phyloP scores from a whole-genome alignment of 2,329 filamentous ascomycete genomes.

The Colletotrichum sojae region DNA sequence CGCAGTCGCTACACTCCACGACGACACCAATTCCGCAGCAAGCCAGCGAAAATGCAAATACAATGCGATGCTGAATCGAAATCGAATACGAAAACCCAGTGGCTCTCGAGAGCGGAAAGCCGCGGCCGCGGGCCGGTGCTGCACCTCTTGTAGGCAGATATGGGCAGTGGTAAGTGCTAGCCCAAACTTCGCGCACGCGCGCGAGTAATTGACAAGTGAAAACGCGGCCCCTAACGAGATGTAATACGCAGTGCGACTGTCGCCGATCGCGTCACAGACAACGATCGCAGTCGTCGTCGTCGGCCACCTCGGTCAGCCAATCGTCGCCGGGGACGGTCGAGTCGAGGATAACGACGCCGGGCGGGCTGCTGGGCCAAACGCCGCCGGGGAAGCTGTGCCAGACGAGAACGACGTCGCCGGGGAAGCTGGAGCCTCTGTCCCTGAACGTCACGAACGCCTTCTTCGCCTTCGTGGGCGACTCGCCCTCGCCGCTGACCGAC shows the following conservation, averaged over 20 bases:
- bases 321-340: slow-evolving; percentile 1
- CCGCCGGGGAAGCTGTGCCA: not conserved
- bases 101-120: not conserved
- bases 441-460: slow-evolving; percentile 17
- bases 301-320: not conserved
- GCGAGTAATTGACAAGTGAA: not conserved
- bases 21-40: not conserved
- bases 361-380: not conserved
- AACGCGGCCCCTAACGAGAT: not conserved
- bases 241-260: slow-evolving; percentile 15
- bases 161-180: slow-evolving; percentile 4
- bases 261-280: not conserved
- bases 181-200: not conserved
- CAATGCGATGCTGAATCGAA: not conserved
- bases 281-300: slow-evolving; percentile 1
- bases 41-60: not conserved
- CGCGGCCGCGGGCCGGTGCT: not conserved
- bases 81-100: slow-evolving; percentile 4
- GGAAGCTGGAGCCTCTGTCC: slow-evolving; percentile 8
- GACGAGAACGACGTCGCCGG: slow-evolving; percentile 11
- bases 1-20: not conserved
- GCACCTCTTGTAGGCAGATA: slow-evolving; percentile 10
- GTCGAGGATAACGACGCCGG: slow-evolving; percentile 15
- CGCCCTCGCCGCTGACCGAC: slow-evolving; percentile 27
- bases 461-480: slow-evolving; percentile 33